phyloP scores from a whole-genome alignment of 129 eudicot species.

The Artemisia tridentata region DNA sequence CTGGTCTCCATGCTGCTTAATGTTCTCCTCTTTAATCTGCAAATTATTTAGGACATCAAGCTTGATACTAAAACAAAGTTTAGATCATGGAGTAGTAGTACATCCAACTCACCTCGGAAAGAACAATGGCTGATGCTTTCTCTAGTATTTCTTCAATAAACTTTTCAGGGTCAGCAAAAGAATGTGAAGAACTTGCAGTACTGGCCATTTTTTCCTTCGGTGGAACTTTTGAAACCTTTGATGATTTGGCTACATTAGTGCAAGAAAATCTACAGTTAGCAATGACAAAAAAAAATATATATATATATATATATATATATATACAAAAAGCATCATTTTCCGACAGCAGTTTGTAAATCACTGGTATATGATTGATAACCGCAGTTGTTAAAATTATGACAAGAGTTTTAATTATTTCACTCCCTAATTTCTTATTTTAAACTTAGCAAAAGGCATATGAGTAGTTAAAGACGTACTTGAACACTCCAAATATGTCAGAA shows the following conservation, averaged over 20 bases:
- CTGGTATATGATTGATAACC: too few relatives aligned
- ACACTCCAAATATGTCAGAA: too few relatives aligned
- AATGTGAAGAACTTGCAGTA: constrained; percentile 25
- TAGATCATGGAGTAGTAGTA: neutral
- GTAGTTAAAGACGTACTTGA: too few relatives aligned
- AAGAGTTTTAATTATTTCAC: too few relatives aligned
- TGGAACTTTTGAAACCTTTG: constrained; percentile 45
- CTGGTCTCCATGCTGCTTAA: constrained; percentile 59
- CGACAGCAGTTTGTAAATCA: too few relatives aligned
- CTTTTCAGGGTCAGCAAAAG: constrained; percentile 61
- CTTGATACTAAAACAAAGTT: neutral
- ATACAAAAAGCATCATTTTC: neutral
- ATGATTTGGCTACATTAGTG: constrained; percentile 43
- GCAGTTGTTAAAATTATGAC: too few relatives aligned
- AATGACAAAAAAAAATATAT: constrained; percentile 1
- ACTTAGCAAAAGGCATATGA: too few relatives aligned
- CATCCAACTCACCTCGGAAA: constrained; percentile 63
- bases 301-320: too few relatives aligned
- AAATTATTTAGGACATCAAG: constrained; percentile 7
- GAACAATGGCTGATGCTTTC: constrained; percentile 56
- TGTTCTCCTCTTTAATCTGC: constrained; percentile 53
- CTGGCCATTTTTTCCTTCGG: constrained; percentile 47
- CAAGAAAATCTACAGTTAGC: constrained; percentile 9
- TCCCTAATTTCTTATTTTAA: too few relatives aligned
- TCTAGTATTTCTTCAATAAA: constrained; percentile 61